Evolutionary conservation across 495 filamentous ascomycete species (phyloP), one percentile per base, ranked within the genome.

Genomic region (Evansstolkia leycettana): DNA sequence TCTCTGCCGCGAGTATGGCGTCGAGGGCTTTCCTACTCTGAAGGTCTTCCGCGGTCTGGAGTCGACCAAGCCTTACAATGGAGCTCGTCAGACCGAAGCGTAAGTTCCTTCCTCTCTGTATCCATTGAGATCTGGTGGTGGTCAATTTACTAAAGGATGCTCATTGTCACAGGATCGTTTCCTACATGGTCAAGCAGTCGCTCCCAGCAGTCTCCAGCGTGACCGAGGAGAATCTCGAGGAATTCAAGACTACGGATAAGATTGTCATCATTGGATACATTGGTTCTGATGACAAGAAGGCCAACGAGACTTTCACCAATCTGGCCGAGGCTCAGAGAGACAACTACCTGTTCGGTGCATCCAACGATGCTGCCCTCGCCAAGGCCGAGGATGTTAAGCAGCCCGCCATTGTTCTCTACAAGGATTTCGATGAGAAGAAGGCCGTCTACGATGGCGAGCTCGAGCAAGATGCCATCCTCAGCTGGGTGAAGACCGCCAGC

Each of bases 161-260:
- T 33, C 30, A 38, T 14, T 2, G 32, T 9, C 26, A 13, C 34
- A 90, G 84, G 31, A 94, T 98, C 59, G 78, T 92, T 26, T 98
- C 90, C 16, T 96, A 94, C 70, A 99, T 99, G 90, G 82, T 81
- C 55, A 99, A 99, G 72, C 92, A 99, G 67, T 81, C 82, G 13
- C 76, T 99, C 37, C 90, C 90, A 19, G 84, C 90, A 34, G 88
- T 99, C 36, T 94, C 89, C 1, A 54, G 70, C 29, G 65, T 96
- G 29, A 78, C 69, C 47, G 73, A 76, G 45, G 82, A 90, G 34
- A 84, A 78, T 37, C 64, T 95, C 17, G 83, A 86, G 50, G 88
- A 94, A 36, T 93, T 96, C 76, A 96, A 96, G 82, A 87, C 81
- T 35, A 74, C 86, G 56, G 90, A 99, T 62, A 95, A 95, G 69